Conservation (phyloP, 805 yeast species). For the Citeromyces matritensis region DNA sequence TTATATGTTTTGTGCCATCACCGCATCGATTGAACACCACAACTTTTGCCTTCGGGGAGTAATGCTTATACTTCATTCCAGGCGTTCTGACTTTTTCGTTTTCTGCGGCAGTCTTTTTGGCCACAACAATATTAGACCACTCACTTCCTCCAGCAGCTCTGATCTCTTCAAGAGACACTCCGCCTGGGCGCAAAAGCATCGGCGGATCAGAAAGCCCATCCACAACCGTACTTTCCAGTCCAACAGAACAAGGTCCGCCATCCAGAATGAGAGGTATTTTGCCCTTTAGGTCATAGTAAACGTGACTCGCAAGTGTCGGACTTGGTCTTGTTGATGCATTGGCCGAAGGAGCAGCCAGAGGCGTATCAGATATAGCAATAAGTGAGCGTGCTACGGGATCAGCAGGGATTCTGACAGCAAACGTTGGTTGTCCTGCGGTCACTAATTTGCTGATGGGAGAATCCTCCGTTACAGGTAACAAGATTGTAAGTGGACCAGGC, state of each 20-base stretch:
- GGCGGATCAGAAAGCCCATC: constrained; percentile 85
- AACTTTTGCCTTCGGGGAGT: constrained; percentile 83
- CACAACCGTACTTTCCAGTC: constrained; percentile 88
- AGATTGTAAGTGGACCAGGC: constrained; percentile 94
- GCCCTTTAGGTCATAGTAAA: constrained; percentile 62
- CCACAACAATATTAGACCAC: constrained; percentile 55
- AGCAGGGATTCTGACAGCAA: constrained; percentile 82
- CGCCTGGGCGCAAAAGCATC: constrained; percentile 86
- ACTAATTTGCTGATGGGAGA: constrained; percentile 55
- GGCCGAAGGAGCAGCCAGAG: constrained; percentile 96
- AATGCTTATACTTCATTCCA: constrained; percentile 95
- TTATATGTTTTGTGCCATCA: constrained; percentile 21
- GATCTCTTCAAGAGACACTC: constrained; percentile 71
- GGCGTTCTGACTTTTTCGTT: constrained; percentile 76
- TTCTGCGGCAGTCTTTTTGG: constrained; percentile 49
- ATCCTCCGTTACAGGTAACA: constrained; percentile 42
- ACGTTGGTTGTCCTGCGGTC: constrained; percentile 79
- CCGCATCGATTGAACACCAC: constrained; percentile 40
- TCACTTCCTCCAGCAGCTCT: constrained; percentile 42
- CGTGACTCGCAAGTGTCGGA: constrained; percentile 83
- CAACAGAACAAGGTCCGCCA: constrained; percentile 82
- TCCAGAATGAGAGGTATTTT: constrained; percentile 76
- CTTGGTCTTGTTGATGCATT: constrained; percentile 93
- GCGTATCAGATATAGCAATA: constrained; percentile 70
- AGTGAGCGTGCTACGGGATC: constrained; percentile 86